Base-by-base conservation (phyloP, 1,284 basidiomycete genomes). In the Irpex lacteus region DNA sequence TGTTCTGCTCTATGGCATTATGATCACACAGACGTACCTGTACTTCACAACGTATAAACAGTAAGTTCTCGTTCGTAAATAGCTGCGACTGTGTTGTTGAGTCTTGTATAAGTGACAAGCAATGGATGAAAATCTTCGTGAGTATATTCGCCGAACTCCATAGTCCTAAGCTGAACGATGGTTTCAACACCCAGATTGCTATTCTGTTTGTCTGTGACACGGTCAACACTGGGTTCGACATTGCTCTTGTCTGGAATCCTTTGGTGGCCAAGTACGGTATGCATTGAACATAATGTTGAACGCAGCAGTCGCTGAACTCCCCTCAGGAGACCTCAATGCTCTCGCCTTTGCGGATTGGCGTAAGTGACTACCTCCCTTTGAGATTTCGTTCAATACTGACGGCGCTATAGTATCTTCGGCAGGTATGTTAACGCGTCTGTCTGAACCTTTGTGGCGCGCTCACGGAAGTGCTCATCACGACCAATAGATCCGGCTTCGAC, bases 21-120 rank as follows among this genome's bases (percentile, higher is more conserved):
- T 78, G 69, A 75, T 80, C 63, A 77, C 79, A 9, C 79, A 80
- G 66, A 77, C 76, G 19, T 78, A 78, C 67, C 68, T 79, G 64
- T 80, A 79, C 65, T 77, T 77, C 65, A 76, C 74, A 5, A 73
- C 73, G 18, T 80, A 78, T 65, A 79, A 78, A 66, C 72, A 71
- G 79, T 79, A 57, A 53, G 73, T 65, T 4, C 66, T 19, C 4
- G 11, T 19, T 3, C 50, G 52, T 58, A 37, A 11, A 32, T 57
- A 38, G 36, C 18, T 37, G 32, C 7, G 36, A 4, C 5, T 37
- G 55, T 56, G 8, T 36, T 32, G 15, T 13, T 11, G 44, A 50
- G 3, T 50, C 36, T 4, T 57, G 32, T 11, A 15, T 3, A 58
- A 77, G 75, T 49, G 75, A 77, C 61, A 72, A 71, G 50, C 54